Evolutionary conservation across 441 rosid species (phyloP).

Genomic region (Populus tomentosa): DNA sequence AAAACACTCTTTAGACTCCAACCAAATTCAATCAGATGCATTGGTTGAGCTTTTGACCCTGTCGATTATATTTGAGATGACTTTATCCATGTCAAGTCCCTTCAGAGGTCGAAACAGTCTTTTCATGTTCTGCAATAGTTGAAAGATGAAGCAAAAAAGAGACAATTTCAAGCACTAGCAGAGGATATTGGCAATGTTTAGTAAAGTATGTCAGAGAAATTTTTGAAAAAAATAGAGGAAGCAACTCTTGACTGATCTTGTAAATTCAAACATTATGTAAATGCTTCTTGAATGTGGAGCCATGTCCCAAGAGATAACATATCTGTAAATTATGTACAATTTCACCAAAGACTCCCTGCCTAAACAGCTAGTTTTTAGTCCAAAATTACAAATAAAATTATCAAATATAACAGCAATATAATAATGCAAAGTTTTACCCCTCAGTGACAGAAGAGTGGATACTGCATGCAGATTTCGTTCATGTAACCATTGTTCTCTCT

Average conservation of each 20-base stretch:
- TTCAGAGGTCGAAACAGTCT: constrained; percentile 76
- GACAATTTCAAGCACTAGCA: neutral
- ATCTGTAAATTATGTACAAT: neutral
- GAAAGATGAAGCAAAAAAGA: neutral
- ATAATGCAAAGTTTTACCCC: neutral
- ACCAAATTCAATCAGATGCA: constrained; percentile 3
- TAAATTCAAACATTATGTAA: neutral
- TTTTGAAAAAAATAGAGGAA: neutral
- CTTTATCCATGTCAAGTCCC: constrained; percentile 67
- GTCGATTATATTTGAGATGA: constrained; percentile 44
- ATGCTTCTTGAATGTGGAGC: neutral
- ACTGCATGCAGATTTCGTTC: neutral
- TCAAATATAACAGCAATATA: neutral
- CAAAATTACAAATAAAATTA: neutral
- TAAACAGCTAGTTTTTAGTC: neutral
- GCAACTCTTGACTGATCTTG: neutral
- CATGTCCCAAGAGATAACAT: neutral
- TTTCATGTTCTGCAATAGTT: constrained; percentile 58
- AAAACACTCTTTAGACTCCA: neutral
- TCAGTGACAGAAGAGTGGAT: neutral
- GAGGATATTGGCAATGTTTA: neutral
- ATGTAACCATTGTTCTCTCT: neutral
- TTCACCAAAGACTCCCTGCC: neutral
- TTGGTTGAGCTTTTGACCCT: constrained; percentile 38
- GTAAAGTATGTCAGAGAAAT: neutral